These are phyloP conservation scores for Melastoma candidum DNA, from an alignment of 441 rosid genomes.

Conservation along the genomic window DNA sequence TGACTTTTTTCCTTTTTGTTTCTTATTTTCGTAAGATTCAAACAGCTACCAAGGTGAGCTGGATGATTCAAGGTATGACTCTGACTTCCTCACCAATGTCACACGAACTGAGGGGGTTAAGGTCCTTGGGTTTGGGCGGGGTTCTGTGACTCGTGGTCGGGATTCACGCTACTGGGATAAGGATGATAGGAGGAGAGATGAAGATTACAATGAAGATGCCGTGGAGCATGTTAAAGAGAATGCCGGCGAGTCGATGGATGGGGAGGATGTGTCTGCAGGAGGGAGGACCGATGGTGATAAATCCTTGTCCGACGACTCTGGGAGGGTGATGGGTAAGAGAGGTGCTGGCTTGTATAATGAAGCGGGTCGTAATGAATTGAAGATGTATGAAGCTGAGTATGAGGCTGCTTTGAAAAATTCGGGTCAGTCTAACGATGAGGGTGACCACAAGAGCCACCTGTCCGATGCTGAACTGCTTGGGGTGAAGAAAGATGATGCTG, in stretches of 20 bases:
- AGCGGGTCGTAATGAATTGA: slow-evolving; percentile 76
- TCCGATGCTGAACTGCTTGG: slow-evolving; percentile 22
- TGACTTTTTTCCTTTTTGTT: not conserved
- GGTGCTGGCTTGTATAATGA: slow-evolving; percentile 77
- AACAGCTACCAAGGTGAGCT: slow-evolving; percentile 22
- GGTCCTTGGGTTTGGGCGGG: slow-evolving; percentile 64
- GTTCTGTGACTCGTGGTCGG: slow-evolving; percentile 54
- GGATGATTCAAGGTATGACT: slow-evolving; percentile 33
- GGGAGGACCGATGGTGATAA: slow-evolving; percentile 20
- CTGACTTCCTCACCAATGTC: slow-evolving; percentile 75
- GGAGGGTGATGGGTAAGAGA: slow-evolving; percentile 20
- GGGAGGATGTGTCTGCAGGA: slow-evolving; percentile 16
- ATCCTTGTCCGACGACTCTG: slow-evolving; percentile 7
- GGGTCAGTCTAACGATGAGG: slow-evolving; percentile 18
- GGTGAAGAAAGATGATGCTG: slow-evolving; percentile 30
- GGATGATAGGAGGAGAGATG: slow-evolving; percentile 95
- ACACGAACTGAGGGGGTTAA: slow-evolving; percentile 39
- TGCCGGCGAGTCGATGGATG: slow-evolving; percentile 19
- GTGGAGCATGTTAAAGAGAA: slow-evolving; percentile 24
- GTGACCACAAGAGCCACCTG: slow-evolving; percentile 13
- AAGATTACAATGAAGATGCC: slow-evolving; percentile 60
- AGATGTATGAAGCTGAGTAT: slow-evolving; percentile 71
- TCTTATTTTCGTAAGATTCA: slow-evolving; percentile 26
- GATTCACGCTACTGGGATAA: slow-evolving; percentile 92
- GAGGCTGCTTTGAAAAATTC: slow-evolving; percentile 55